Percentiles rank a stretch among this genome's conserved stretches.
Conservation (phyloP, 768 basidiomycete species). For the Tricholoma saponaceum region DNA sequence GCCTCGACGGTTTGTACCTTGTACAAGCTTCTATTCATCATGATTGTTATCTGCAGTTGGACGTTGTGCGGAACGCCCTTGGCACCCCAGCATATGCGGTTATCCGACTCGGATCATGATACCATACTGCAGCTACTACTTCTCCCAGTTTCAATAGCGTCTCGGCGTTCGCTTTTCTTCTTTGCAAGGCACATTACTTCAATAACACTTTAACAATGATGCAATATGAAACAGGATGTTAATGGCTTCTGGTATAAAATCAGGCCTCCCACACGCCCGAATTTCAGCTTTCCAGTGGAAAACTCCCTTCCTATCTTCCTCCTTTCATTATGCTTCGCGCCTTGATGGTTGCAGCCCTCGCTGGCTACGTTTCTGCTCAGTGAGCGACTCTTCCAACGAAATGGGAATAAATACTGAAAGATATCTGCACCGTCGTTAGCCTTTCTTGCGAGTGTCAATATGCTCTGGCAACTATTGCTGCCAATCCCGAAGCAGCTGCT, state of each 20-base stretch:
- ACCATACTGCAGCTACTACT: too few relatives aligned
- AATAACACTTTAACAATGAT: too few relatives aligned
- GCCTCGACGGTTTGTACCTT: too few relatives aligned
- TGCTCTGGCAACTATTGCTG: constrained; percentile 5
- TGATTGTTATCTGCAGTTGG: too few relatives aligned
- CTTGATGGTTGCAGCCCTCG: constrained; percentile 11
- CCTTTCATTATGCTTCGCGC: constrained; percentile 6
- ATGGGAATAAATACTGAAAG: background rate
- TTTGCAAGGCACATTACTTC: too few relatives aligned
- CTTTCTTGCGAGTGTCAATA: constrained; percentile 7
- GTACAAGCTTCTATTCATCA: too few relatives aligned
- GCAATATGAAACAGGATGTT: too few relatives aligned
- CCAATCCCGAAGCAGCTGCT: constrained; percentile 9
- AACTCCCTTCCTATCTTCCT: background rate
- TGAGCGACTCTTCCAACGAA: background rate
- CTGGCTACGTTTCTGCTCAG: constrained; percentile 10
- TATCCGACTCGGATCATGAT: too few relatives aligned
- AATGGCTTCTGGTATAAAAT: background rate
- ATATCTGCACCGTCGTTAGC: background rate
- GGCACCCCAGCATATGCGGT: too few relatives aligned
- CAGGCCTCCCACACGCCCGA: background rate
- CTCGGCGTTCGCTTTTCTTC: too few relatives aligned
- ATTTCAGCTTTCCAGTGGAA: background rate
- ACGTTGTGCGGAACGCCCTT: too few relatives aligned
- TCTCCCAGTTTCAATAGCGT: too few relatives aligned